Conservation (phyloP, 1,284 basidiomycete species). For the Puccinia horiana region DNA sequence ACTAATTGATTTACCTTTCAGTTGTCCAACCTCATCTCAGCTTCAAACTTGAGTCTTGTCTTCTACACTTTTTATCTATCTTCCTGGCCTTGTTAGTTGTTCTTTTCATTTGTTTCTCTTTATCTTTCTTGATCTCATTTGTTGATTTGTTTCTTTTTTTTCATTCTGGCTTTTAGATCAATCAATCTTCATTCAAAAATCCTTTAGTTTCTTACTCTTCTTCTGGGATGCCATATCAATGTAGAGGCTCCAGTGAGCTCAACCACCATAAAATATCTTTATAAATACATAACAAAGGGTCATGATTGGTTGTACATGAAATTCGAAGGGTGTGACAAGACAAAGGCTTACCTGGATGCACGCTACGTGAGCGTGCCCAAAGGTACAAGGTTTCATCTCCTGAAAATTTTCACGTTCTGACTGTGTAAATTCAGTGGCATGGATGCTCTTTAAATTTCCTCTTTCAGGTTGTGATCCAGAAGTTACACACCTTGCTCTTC, state of each 20-base stretch:
- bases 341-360: neutral
- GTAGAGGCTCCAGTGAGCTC: neutral
- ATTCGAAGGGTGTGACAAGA: neutral
- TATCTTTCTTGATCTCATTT: no score
- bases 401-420: no score
- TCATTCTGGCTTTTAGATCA: neutral
- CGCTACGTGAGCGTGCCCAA: neutral
- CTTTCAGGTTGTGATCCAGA: constrained; percentile 54
- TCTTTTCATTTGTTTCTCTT: no score
- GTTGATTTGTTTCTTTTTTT: no score
- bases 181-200: no score
- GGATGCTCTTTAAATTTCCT: constrained; percentile 59
- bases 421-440: constrained; percentile 56
- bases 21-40: no score
- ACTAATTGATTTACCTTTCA: no score
- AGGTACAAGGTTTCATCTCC: no score
- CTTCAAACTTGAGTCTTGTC: no score
- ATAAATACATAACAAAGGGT: constrained; percentile 28
- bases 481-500: neutral
- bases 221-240: constrained; percentile 11
- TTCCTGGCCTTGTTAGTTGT: no score
- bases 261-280: constrained; percentile 5
- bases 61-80: no score
- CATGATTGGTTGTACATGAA: neutral
- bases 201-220: neutral